These are phyloP conservation scores for Lecanicillium sp. DNA, from an alignment of 2,329 filamentous ascomycete species.

Conservation along the genomic window DNA sequence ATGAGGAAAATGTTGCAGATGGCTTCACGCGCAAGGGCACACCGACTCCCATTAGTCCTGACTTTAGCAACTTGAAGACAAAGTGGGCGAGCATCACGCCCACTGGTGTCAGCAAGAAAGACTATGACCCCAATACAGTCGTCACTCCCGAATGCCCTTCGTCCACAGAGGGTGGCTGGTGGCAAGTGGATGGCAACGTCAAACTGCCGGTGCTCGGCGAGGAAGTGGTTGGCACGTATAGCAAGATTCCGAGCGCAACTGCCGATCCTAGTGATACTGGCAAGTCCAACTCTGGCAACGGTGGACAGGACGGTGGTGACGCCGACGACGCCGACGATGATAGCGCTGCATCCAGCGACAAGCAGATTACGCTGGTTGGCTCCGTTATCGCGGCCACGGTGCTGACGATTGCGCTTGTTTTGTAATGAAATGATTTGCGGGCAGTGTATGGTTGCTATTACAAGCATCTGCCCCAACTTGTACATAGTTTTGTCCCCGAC, in stretches of 20 bases:
- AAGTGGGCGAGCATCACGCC: conserved; percentile 70
- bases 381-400: conserved; percentile 19
- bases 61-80: conserved; percentile 68
- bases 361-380: conserved; percentile 19
- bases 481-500: neutral
- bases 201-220: conserved; percentile 61
- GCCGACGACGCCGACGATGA: conserved; percentile 8
- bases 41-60: conserved; percentile 63
- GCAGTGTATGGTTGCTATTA: conserved; percentile 3
- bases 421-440: conserved; percentile 7
- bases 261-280: conserved; percentile 7
- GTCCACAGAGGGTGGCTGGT: conserved; percentile 66
- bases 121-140: conserved; percentile 54
- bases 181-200: conserved; percentile 64
- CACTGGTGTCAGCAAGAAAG: conserved; percentile 55
- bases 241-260: conserved; percentile 11
- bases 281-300: conserved; percentile 6
- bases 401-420: conserved; percentile 18
- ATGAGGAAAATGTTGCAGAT: conserved; percentile 48
- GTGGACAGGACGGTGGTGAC: conserved; percentile 4
- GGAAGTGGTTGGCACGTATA: conserved; percentile 24
- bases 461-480: neutral
- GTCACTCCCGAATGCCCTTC: conserved; percentile 62
- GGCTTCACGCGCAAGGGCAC: conserved; percentile 65
- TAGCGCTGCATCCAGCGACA: conserved; percentile 12